Evolutionary conservation across 345 rosid genomes (phyloP), one percentile per base, ranked within the genome.

Genomic region (Carallia pectinifolia): DNA sequence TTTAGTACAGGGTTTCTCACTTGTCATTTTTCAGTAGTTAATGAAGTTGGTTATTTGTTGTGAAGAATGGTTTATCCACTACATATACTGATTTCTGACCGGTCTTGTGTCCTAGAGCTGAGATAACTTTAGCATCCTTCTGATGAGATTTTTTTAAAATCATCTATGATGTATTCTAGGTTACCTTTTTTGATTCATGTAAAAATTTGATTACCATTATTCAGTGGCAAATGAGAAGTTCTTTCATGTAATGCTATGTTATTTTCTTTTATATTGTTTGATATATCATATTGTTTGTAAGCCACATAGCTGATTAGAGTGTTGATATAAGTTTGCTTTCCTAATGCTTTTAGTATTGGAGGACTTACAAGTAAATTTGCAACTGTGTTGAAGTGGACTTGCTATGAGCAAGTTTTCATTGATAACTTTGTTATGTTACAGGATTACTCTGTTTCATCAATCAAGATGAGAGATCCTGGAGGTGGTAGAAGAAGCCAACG

Each of bases 401-500:
- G 5, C 33, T 27, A 34, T 44, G 18, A 64, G 6, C 6, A 1
- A 38, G 17, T 44, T 44, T 4, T 44, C 50, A 34, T n/a, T 9
- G 48, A 58, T 48, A 54, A 23, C 18, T 19, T 30, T 17, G 19
- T 55, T 1, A 31, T 34, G 44, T 69, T 74, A 54, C 70, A 90
- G 96, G 91, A 82, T 37, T 81, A 81, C 65, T 92, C 94, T 5
- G 59, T 80, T 65, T 80, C 95, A 69, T 88, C 93, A 66, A 74
- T 78, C 62, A 88, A 82, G 84, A 83, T 70, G 86, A 81, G 81
- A 79, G 87, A 73, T 62, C 65, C 87, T 27, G 76, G 59, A 29
- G 77, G 77, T 70, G 78, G 73, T 67, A 85, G 71, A 76, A 79
- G 85, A 80, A 80, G 76, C 70, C 85, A 79, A 31, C 72, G 23